Evolutionary conservation across 2,329 filamentous ascomycete species (phyloP), one percentile per base, ranked within the genome.

Genomic region (Lachnellula hyalina): DNA sequence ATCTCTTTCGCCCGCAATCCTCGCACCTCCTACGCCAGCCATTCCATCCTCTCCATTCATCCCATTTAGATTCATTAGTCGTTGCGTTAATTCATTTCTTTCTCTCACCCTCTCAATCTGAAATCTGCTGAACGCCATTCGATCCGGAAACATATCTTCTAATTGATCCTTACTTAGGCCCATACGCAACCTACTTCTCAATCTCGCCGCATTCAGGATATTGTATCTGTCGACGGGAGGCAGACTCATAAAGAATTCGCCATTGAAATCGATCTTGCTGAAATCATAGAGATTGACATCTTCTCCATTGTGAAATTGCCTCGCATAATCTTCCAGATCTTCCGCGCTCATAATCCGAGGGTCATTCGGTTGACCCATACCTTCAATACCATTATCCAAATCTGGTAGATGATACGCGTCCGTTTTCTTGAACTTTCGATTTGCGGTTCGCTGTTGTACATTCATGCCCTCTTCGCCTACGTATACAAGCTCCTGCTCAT

Each of bases 231-330:
- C 94, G 2, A 87, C 86, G 1, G 91, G 80, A 0, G 95, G 94
- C 54, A 99, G 73, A 68, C 90, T 96, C 69, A 88, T 83, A 74
- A 99, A 99, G 72, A 99, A 99, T 12, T 93, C 85, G 62, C 92
- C 90, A 62, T 97, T 89, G 66, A 97, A 99, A 68, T 99, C 94
- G 64, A 99, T 99, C 73, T 97, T 97, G 68, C 89, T 95, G 68
- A 99, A 99, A 72, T 97, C 93, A 72, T 97, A 97, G 5, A 92
- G 73, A 61, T 86, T 86, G 64, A 97, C 87, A 69, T 97, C 93
- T 71, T 97, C 91, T 52, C 94, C 94, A 57, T 84, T 84, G 65
- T 96, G 84, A 66, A 97, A 97, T 61, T 97, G 92, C 50, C 86
- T 80, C 3, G 95, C 93, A 69, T 99, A 99, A 62, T 93, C 87